phyloP scores from a whole-genome alignment of 805 yeast genomes.

The Candida nemodendra region DNA sequence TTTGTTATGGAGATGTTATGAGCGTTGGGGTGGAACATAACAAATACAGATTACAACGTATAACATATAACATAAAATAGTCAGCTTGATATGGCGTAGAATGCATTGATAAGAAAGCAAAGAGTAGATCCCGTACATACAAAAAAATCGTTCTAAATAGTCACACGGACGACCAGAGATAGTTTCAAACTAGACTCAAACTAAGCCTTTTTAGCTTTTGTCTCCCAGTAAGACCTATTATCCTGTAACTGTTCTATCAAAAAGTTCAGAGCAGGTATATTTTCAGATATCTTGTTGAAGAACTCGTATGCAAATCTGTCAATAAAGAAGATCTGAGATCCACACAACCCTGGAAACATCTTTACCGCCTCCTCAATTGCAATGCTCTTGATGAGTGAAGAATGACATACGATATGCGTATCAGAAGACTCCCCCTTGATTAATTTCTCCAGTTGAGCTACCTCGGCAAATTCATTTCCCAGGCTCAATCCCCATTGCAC shows the following conservation, averaged over 20 bases:
- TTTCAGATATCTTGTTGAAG: slow-evolving; percentile 60
- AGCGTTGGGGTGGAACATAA: too few species aligned
- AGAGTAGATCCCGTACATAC: too few species aligned
- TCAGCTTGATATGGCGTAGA: too few species aligned
- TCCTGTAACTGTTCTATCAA: slow-evolving; percentile 50
- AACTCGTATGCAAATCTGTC: slow-evolving; percentile 76
- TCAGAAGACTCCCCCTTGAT: slow-evolving; percentile 13
- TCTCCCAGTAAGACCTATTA: slow-evolving; percentile 58
- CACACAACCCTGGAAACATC: slow-evolving; percentile 50
- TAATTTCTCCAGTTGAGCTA: slow-evolving; percentile 48
- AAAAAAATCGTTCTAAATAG: too few species aligned
- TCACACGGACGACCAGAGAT: too few species aligned
- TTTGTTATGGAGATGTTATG: too few species aligned
- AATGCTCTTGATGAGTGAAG: slow-evolving; percentile 25
- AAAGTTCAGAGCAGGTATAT: slow-evolving; percentile 61
- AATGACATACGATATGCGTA: slow-evolving; percentile 5
- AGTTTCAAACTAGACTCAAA: too few species aligned
- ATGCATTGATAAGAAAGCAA: too few species aligned
- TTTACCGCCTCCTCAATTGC: slow-evolving; percentile 42
- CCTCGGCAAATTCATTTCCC: slow-evolving; percentile 72
- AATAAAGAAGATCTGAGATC: slow-evolving; percentile 82
- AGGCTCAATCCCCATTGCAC: slow-evolving; percentile 86
- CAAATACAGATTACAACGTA: too few species aligned
- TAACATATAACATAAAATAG: too few species aligned
- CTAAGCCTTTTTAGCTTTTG: slow-evolving; percentile 1